phyloP scores from a whole-genome alignment of 805 yeast genomes.

The Candida suzukii region DNA sequence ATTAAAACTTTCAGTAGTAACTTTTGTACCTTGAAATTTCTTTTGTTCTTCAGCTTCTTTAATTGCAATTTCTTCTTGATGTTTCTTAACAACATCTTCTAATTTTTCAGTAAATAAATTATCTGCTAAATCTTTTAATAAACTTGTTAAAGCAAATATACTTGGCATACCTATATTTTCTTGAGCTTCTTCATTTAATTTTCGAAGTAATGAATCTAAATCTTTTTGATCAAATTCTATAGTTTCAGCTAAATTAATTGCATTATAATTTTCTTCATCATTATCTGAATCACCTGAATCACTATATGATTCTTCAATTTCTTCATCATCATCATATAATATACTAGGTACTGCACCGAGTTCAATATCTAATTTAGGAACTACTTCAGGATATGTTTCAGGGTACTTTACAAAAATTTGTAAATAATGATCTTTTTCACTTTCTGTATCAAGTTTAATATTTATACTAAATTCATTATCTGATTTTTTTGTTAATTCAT shows the following conservation, averaged over 20 bases:
- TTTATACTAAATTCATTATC: conserved; percentile 49
- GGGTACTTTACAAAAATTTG: conserved; percentile 65
- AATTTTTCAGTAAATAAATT: conserved; percentile 53
- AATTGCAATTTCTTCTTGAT: conserved; percentile 37
- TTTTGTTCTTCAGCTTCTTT: conserved; percentile 80
- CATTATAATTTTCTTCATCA: conserved; percentile 42
- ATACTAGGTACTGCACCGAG: conserved; percentile 19
- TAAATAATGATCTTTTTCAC: conserved; percentile 51
- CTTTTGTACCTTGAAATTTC: conserved; percentile 87
- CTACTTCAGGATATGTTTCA: conserved; percentile 72
- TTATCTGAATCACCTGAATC: conserved; percentile 25
- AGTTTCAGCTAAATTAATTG: conserved; percentile 48
- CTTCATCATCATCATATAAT: conserved; percentile 23
- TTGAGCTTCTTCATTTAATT: conserved; percentile 54
- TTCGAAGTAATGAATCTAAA: conserved; percentile 29
- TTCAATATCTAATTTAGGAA: conserved; percentile 48
- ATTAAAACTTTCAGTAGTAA: conserved; percentile 66
- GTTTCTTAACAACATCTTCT: conserved; percentile 38
- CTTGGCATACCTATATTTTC: conserved; percentile 89
- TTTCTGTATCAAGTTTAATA: conserved; percentile 60
- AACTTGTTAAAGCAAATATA: conserved; percentile 70
- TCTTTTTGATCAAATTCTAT: conserved; percentile 50
- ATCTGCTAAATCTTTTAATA: conserved; percentile 80
- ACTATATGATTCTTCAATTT: conserved; percentile 12
- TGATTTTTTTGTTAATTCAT: conserved; percentile 53